These are phyloP conservation scores for Cercospora zeina DNA, from an alignment of 2,329 filamentous ascomycete genomes.

Conservation along the genomic window DNA sequence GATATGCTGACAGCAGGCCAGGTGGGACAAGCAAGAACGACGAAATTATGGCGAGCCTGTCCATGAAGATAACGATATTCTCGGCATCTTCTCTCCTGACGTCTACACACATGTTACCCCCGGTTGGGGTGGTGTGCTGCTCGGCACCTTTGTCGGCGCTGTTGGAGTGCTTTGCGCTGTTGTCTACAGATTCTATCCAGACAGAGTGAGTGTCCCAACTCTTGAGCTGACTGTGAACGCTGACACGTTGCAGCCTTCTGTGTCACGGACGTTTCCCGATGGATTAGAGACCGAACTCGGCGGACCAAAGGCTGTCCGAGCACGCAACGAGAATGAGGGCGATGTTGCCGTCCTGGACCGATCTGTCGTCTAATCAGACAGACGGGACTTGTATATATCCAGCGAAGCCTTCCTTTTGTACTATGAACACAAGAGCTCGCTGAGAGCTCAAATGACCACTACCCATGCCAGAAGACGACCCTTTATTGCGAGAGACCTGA, in stretches of 20 bases:
- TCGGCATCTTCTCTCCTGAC: slow-evolving; percentile 85
- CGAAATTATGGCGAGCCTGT: slow-evolving; percentile 95
- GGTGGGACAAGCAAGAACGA: slow-evolving; percentile 93
- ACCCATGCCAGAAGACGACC: not conserved
- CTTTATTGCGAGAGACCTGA: not conserved
- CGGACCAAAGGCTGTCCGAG: slow-evolving; percentile 45
- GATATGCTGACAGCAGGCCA: not conserved
- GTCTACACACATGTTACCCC: slow-evolving; percentile 83
- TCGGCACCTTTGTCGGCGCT: slow-evolving; percentile 48
- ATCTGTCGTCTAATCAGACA: slow-evolving; percentile 16
- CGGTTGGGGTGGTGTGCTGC: slow-evolving; percentile 65
- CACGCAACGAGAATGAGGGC: slow-evolving; percentile 31
- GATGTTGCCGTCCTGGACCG: slow-evolving; percentile 27
- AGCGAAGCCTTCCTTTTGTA: slow-evolving; percentile 10
- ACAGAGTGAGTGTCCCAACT: slow-evolving; percentile 39
- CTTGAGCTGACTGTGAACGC: not conserved
- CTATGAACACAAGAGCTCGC: slow-evolving; percentile 1
- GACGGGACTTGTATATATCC: slow-evolving; percentile 24
- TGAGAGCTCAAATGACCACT: not conserved
- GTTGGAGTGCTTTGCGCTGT: slow-evolving; percentile 46
- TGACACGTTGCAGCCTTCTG: slow-evolving; percentile 38
- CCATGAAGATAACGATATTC: slow-evolving; percentile 92
- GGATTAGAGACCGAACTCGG: slow-evolving; percentile 53
- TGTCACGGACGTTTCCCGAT: slow-evolving; percentile 49
- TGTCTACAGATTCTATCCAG: slow-evolving; percentile 47